phyloP scores from a whole-genome alignment of 2,329 filamentous ascomycete species.

The Penicillium brevicompactum region DNA sequence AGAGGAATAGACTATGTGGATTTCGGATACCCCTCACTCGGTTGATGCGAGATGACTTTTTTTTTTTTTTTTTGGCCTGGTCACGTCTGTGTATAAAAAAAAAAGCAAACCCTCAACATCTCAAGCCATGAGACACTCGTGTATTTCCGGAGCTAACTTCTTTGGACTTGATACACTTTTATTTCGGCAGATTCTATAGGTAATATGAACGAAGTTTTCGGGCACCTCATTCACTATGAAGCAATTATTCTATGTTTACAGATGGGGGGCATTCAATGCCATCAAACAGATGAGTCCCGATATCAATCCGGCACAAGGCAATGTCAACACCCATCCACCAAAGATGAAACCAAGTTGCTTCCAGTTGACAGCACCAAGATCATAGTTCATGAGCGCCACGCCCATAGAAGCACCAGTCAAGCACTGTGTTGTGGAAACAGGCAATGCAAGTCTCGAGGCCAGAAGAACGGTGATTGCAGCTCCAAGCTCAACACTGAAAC shows the following conservation, averaged over 20 bases:
- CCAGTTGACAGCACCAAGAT: slow-evolving; percentile 48
- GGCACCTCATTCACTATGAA: background rate
- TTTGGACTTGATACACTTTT: background rate
- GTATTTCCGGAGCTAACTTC: background rate
- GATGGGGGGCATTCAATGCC: slow-evolving; percentile 47
- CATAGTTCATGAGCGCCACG: slow-evolving; percentile 41
- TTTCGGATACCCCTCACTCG: slow-evolving; percentile 16
- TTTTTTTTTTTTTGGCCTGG: background rate
- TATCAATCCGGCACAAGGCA: slow-evolving; percentile 46
- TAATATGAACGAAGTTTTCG: background rate
- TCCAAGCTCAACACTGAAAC: slow-evolving; percentile 41
- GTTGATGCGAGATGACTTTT: slow-evolving; percentile 7
- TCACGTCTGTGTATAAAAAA: background rate
- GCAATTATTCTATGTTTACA: slow-evolving; percentile 4
- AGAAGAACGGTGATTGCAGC: slow-evolving; percentile 44
- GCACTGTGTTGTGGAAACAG: slow-evolving; percentile 43
- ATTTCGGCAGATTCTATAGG: background rate
- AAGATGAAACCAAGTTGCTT: slow-evolving; percentile 47
- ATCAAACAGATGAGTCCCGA: slow-evolving; percentile 44
- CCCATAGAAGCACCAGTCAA: slow-evolving; percentile 39
- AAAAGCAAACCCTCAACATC: background rate
- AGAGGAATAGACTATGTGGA: slow-evolving; percentile 37
- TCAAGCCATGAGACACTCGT: background rate
- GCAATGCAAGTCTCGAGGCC: slow-evolving; percentile 36
- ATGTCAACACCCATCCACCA: slow-evolving; percentile 48